Conservation (phyloP, 345 rosid species). For the Boechera stricta region DNA sequence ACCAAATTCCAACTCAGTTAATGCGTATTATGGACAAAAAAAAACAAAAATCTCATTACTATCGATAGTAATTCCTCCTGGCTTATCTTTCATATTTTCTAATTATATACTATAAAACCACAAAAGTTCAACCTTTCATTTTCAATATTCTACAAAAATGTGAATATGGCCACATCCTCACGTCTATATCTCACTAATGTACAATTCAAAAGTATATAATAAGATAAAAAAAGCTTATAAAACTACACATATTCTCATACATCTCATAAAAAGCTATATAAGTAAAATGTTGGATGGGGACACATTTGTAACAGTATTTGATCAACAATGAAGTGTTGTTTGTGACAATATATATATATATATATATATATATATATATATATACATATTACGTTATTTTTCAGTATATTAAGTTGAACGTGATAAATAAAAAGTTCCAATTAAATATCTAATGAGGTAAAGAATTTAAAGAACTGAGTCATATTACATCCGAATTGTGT, state of each 20-base stretch:
- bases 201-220: not conserved
- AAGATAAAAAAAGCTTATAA: constrained; percentile 19
- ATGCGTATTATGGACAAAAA: not conserved
- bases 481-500: too few species aligned
- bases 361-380: too few species aligned
- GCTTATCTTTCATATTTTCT: not conserved
- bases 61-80: not conserved
- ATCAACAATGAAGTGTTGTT: not conserved
- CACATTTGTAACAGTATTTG: not conserved
- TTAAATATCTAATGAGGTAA: too few species aligned
- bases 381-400: too few species aligned
- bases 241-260: not conserved
- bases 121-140: not conserved
- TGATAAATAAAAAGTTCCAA: not conserved
- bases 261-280: not conserved
- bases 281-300: not conserved
- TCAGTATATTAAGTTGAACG: not conserved
- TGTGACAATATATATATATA: not conserved
- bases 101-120: not conserved
- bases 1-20: not conserved
- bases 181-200: constrained; percentile 15
- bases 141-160: not conserved
- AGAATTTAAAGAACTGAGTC: too few species aligned
- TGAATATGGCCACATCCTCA: constrained; percentile 8
- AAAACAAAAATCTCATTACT: not conserved